phyloP scores from a whole-genome alignment of 495 filamentous ascomycete species.

The Penicillium simplicissimum region DNA sequence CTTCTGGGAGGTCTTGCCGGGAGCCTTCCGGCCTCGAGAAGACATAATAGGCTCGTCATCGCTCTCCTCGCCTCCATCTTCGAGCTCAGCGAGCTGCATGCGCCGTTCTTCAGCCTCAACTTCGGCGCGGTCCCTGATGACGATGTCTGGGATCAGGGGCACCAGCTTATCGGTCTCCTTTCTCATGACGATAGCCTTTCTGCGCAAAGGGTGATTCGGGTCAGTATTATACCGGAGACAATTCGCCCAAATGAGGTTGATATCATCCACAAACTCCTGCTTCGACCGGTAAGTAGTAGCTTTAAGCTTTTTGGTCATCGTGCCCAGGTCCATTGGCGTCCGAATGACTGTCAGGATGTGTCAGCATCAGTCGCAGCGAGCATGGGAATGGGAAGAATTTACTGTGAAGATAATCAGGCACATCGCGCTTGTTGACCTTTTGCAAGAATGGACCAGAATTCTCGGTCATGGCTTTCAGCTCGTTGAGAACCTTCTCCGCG shows the following conservation, averaged over 20 bases:
- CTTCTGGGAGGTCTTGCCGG: slow-evolving; percentile 71
- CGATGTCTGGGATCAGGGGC: slow-evolving; percentile 90
- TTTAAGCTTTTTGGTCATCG: slow-evolving; percentile 98
- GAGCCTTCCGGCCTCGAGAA: slow-evolving; percentile 87
- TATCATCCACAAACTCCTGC: slow-evolving; percentile 87
- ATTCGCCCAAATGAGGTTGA: slow-evolving; percentile 95
- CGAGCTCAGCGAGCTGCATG: slow-evolving; percentile 72
- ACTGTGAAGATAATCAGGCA: slow-evolving; percentile 91
- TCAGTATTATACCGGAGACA: slow-evolving; percentile 95
- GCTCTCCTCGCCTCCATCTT: slow-evolving; percentile 77
- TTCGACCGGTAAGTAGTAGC: slow-evolving; percentile 86
- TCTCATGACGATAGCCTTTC: slow-evolving; percentile 93
- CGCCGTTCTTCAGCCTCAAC: slow-evolving; percentile 94
- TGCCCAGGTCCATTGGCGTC: slow-evolving; percentile 95
- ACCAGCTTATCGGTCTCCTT: slow-evolving; percentile 96
- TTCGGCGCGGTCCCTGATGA: slow-evolving; percentile 85
- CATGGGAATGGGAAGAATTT: slow-evolving; percentile 30
- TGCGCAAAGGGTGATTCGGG: slow-evolving; percentile 80
- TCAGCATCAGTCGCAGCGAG: slow-evolving; percentile 22
- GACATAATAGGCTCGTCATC: slow-evolving; percentile 99
- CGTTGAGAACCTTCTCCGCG: slow-evolving; percentile 90
- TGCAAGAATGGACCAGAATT: slow-evolving; percentile 92
- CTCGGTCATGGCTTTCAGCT: slow-evolving; percentile 94
- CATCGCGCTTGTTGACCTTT: slow-evolving; percentile 92
- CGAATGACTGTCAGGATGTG: slow-evolving; percentile 70